Conservation (phyloP, 2,329 filamentous ascomycete genomes). For the Epicoccum sorghinum region DNA sequence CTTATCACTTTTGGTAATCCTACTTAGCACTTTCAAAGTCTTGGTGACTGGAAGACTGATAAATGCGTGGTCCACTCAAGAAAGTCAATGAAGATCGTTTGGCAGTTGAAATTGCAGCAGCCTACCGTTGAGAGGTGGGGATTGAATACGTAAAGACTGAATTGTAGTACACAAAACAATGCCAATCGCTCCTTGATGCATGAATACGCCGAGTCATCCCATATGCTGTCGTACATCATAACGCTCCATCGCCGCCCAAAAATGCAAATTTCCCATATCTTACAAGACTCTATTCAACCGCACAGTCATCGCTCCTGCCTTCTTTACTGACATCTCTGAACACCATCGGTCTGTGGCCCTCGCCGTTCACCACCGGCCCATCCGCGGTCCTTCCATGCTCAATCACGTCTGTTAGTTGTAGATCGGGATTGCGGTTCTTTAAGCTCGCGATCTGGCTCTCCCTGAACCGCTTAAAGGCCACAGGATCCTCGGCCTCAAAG, state of each 20-base stretch:
- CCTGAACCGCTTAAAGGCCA: conserved; percentile 40
- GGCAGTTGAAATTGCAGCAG: not conserved
- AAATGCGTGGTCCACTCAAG: too few species aligned
- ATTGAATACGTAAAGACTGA: not conserved
- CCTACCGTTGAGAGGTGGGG: not conserved
- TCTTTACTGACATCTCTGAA: conserved; percentile 13
- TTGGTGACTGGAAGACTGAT: too few species aligned
- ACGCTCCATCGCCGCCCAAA: conserved; percentile 1
- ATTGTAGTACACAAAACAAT: not conserved
- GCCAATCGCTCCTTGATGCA: not conserved
- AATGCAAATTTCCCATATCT: conserved; percentile 10
- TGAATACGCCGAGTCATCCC: conserved; percentile 1
- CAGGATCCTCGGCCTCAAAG: conserved; percentile 55
- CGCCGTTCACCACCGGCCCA: not conserved
- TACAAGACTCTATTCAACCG: conserved; percentile 7
- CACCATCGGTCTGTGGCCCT: conserved; percentile 1
- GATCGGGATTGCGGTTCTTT: conserved; percentile 41
- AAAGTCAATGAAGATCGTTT: not conserved
- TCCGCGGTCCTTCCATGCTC: not conserved
- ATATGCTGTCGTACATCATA: conserved; percentile 7
- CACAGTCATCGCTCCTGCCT: conserved; percentile 2
- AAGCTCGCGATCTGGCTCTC: conserved; percentile 48
- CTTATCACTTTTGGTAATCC: too few species aligned
- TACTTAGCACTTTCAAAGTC: too few species aligned
- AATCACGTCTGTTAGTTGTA: conserved; percentile 10